Conservation (phyloP, 495 filamentous ascomycete species). For the Glonium stellatum region DNA sequence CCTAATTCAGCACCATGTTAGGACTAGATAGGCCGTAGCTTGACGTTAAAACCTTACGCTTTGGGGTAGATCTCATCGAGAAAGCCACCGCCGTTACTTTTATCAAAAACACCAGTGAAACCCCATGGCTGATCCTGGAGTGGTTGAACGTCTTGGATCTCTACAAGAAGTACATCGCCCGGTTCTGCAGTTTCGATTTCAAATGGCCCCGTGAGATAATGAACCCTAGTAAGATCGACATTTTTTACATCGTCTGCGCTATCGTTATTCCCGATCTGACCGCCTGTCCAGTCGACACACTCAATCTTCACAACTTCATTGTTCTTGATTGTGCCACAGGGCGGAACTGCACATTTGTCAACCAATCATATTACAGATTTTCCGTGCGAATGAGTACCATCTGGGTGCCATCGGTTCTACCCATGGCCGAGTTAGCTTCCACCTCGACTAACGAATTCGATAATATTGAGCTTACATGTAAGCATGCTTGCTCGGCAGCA, state of each 20-base stretch:
- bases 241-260: slow-evolving; percentile 80
- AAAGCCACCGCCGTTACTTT: slow-evolving; percentile 83
- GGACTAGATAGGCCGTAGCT: not conserved
- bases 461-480: slow-evolving; percentile 58
- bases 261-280: slow-evolving; percentile 86
- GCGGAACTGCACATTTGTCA: slow-evolving; percentile 54
- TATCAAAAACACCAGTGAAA: slow-evolving; percentile 80
- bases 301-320: slow-evolving; percentile 92
- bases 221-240: slow-evolving; percentile 75
- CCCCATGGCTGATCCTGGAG: slow-evolving; percentile 85
- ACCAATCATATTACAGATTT: not conserved
- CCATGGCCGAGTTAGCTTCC: not conserved
- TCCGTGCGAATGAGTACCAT: slow-evolving; percentile 49
- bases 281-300: slow-evolving; percentile 75
- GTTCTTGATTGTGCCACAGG: slow-evolving; percentile 66
- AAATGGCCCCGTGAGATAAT: slow-evolving; percentile 89
- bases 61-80: slow-evolving; percentile 85
- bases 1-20: slow-evolving; percentile 33
- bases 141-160: slow-evolving; percentile 95
- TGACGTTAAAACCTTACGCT: slow-evolving; percentile 4
- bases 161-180: slow-evolving; percentile 79
- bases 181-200: slow-evolving; percentile 81
- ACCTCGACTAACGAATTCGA: not conserved
- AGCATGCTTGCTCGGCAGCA: slow-evolving; percentile 62
- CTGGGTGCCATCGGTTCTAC: slow-evolving; percentile 92